Percentiles rank a stretch among this genome's conserved stretches.
phyloP scores from a whole-genome alignment of 768 basidiomycete species.

The Boletales sp. region DNA sequence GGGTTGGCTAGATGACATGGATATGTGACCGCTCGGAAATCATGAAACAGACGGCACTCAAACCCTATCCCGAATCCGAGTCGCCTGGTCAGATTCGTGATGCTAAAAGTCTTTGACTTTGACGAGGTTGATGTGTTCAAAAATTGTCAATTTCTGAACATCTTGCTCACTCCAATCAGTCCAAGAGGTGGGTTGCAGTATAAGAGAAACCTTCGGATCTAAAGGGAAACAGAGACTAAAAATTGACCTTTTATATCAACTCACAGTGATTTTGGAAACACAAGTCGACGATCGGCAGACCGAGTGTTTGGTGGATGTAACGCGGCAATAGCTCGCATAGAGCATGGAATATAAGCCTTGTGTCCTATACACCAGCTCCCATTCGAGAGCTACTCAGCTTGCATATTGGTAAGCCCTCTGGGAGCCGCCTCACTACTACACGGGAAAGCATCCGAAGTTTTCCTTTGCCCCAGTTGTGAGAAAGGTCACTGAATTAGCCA shows the following conservation, averaged over 20 bases:
- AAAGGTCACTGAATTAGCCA: slow-evolving; percentile 17
- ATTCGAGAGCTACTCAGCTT: not conserved
- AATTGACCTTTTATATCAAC: not conserved
- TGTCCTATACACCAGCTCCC: not conserved
- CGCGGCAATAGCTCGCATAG: not conserved
- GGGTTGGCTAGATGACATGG: slow-evolving; percentile 1
- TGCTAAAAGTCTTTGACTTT: not conserved
- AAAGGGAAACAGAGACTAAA: not conserved
- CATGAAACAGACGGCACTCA: slow-evolving; percentile 2
- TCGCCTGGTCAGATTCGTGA: not conserved
- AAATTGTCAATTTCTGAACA: not conserved
- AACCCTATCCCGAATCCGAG: not conserved
- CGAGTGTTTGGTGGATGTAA: not conserved
- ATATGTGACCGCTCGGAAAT: slow-evolving; percentile 2
- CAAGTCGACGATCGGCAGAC: not conserved
- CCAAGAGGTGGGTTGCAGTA: not conserved
- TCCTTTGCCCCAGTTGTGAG: slow-evolving; percentile 15
- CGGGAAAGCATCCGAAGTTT: slow-evolving; percentile 14
- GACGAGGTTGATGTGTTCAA: not conserved
- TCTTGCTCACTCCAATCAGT: no score
- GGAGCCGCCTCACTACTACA: slow-evolving; percentile 1
- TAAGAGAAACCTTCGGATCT: not conserved
- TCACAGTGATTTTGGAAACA: not conserved
- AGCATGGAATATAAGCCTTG: not conserved
- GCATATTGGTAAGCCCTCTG: slow-evolving; percentile 12